These are phyloP conservation scores for Podospora pseudocomata DNA, from an alignment of 495 filamentous ascomycete genomes.

Conservation along the genomic window DNA sequence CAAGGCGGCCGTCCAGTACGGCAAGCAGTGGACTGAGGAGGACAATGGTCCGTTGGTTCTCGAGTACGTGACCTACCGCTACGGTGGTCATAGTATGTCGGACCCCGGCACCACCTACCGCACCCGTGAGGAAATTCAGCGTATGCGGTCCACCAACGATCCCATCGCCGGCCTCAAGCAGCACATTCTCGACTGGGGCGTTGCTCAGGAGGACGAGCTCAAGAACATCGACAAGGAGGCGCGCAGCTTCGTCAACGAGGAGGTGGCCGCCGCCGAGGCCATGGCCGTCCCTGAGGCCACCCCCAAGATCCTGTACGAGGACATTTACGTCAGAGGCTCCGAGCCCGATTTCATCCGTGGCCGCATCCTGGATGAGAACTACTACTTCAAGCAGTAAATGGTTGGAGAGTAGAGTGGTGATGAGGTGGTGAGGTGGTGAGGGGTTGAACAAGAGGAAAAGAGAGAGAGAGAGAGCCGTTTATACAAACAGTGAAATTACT, in stretches of 20 bases:
- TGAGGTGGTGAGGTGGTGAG: background rate
- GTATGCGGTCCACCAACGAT: conserved; percentile 97
- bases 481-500: background rate
- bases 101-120: conserved; percentile 99
- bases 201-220: conserved; percentile 91
- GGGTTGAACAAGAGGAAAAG: background rate
- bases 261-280: conserved; percentile 84
- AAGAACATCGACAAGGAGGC: conserved; percentile 94
- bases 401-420: background rate
- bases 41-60: conserved; percentile 91
- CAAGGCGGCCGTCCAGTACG: conserved; percentile 90
- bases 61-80: conserved; percentile 99
- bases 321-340: conserved; percentile 89
- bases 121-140: conserved; percentile 97
- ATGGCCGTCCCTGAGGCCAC: conserved; percentile 76
- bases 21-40: conserved; percentile 72
- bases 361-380: conserved; percentile 87
- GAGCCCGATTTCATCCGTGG: conserved; percentile 92
- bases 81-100: conserved; percentile 98
- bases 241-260: conserved; percentile 74
- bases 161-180: conserved; percentile 97
- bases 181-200: conserved; percentile 93
- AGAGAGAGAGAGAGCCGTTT: background rate
- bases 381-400: conserved; percentile 58
- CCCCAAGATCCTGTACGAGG: conserved; percentile 82